phyloP scores from a whole-genome alignment of 1,284 basidiomycete species.

The Leccinum variabile region DNA sequence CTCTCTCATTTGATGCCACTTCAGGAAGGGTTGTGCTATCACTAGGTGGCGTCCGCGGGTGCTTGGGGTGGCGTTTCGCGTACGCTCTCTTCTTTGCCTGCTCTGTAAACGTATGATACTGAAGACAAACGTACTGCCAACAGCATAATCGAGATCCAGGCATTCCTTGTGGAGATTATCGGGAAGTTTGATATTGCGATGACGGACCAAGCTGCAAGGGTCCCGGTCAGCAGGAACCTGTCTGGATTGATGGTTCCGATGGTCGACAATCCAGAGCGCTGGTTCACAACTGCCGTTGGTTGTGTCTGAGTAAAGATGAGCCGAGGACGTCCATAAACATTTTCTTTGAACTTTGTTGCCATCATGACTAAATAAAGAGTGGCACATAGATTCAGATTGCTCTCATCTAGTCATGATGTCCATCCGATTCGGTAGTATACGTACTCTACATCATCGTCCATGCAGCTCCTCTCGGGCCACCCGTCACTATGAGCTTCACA shows the following conservation, averaged over 20 bases:
- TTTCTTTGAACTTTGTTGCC: neutral
- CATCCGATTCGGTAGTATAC: constrained; percentile 68
- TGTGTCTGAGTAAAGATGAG: constrained; percentile 10
- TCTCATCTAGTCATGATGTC: constrained; percentile 26
- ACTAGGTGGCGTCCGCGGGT: constrained; percentile 38
- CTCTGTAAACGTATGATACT: neutral
- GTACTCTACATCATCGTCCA: constrained; percentile 57
- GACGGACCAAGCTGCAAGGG: constrained; percentile 38
- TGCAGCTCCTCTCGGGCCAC: constrained; percentile 19
- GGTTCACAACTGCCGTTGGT: constrained; percentile 50
- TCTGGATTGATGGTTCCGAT: constrained; percentile 47
- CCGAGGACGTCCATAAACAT: neutral
- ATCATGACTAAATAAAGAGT: neutral
- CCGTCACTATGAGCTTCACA: constrained; percentile 48
- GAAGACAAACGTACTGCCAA: neutral
- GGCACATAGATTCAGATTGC: neutral
- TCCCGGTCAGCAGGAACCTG: constrained; percentile 38
- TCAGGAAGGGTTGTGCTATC: constrained; percentile 40
- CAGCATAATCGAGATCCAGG: constrained; percentile 49
- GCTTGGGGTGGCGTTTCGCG: constrained; percentile 45
- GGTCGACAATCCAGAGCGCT: constrained; percentile 43
- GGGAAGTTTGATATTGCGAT: constrained; percentile 47
- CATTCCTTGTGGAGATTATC: constrained; percentile 49
- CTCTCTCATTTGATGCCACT: neutral
- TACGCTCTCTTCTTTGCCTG: neutral